Evolutionary conservation across 2,329 filamentous ascomycete genomes (phyloP).

Genomic region (Verticillium tricorpus): DNA sequence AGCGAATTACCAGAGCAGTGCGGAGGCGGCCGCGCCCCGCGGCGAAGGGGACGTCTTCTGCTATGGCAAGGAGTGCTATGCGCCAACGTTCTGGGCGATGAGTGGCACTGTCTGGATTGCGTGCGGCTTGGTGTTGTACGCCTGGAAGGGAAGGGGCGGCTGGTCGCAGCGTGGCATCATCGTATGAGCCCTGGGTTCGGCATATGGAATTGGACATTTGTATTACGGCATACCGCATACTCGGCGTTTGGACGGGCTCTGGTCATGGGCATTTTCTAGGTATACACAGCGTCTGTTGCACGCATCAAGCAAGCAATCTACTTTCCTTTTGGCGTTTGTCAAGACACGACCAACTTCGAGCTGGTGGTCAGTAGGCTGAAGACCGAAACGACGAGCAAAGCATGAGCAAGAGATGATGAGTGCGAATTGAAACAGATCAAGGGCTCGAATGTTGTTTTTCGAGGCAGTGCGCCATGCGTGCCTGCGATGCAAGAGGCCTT

Average conservation of each 20-base stretch:
- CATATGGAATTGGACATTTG: not conserved
- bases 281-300: not conserved
- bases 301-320: not conserved
- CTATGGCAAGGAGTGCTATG: constrained; percentile 78
- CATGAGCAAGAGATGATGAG: not conserved
- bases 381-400: too few relatives aligned
- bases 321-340: not conserved
- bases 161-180: constrained; percentile 76
- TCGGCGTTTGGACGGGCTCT: not conserved
- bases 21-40: constrained; percentile 29
- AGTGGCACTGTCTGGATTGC: constrained; percentile 75
- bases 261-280: not conserved
- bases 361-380: not conserved
- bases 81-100: constrained; percentile 80
- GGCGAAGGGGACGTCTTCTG: constrained; percentile 58
- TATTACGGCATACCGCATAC: not conserved
- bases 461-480: too few relatives aligned
- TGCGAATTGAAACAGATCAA: too few relatives aligned
- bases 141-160: constrained; percentile 73
- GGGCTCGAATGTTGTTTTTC: too few relatives aligned
- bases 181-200: constrained; percentile 32
- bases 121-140: constrained; percentile 65
- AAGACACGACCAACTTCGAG: not conserved
- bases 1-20: constrained; percentile 68
- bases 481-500: too few relatives aligned